Evolutionary conservation across 192 early-diverging fungal genomes (phyloP).

Genomic region (Cladochytrium replicatum): DNA sequence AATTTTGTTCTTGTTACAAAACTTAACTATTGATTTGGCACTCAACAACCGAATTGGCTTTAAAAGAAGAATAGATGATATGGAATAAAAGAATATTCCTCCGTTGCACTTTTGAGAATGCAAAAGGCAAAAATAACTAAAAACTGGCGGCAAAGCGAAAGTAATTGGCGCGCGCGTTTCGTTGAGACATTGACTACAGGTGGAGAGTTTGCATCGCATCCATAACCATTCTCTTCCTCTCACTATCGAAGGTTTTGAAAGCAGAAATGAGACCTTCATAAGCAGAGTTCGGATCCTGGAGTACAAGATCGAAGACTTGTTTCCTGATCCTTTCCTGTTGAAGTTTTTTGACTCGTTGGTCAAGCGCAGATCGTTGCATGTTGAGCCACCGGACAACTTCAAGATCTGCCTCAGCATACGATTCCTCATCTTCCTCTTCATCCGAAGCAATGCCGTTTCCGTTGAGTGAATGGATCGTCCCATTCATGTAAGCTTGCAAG

Average conservation of each 20-base stretch:
- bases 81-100: too few relatives aligned
- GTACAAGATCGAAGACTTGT: constrained; percentile 22
- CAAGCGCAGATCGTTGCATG: constrained; percentile 18
- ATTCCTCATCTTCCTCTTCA: constrained; percentile 8
- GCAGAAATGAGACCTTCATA: constrained; percentile 27
- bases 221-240: constrained; percentile 17
- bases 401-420: constrained; percentile 21
- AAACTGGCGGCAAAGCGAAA: too few relatives aligned
- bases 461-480: neutral
- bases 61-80: too few relatives aligned
- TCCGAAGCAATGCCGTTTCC: neutral
- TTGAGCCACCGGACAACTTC: constrained; percentile 31
- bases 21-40: too few relatives aligned
- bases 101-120: too few relatives aligned
- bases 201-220: too few relatives aligned
- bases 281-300: constrained; percentile 22
- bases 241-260: constrained; percentile 19
- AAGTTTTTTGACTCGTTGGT: constrained; percentile 25
- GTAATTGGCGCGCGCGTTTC: too few relatives aligned
- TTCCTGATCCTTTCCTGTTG: constrained; percentile 2
- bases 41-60: too few relatives aligned
- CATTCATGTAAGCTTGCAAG: neutral
- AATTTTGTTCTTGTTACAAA: too few relatives aligned
- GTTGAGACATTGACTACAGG: too few relatives aligned
- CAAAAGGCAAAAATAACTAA: too few relatives aligned